These are phyloP conservation scores for Acanthamoeba sp. DNA, from an alignment of 208 protist species.

Conservation along the genomic window DNA sequence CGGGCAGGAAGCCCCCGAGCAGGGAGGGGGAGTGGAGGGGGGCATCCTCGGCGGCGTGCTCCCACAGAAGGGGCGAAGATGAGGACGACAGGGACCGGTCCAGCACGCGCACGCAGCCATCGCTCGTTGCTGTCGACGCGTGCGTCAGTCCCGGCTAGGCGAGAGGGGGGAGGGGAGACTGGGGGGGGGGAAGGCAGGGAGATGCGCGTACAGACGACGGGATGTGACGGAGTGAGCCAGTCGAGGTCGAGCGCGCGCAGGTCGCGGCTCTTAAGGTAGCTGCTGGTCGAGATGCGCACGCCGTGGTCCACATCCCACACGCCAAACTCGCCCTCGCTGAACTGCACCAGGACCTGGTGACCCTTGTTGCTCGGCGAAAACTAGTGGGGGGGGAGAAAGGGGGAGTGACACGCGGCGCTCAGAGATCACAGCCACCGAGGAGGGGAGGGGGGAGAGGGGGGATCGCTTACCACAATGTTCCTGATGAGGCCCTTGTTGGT, in stretches of 20 bases:
- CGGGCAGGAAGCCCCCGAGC: neutral
- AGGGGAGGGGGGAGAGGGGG: neutral
- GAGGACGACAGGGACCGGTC: conserved; percentile 36
- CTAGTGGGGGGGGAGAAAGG: too few relatives aligned
- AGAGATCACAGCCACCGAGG: too few relatives aligned
- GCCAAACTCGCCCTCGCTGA: conserved; percentile 68
- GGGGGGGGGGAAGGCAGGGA: neutral
- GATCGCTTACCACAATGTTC: neutral
- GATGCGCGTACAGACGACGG: conserved; percentile 37
- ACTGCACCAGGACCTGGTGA: conserved; percentile 50
- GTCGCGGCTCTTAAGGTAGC: conserved; percentile 63
- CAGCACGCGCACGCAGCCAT: conserved; percentile 57
- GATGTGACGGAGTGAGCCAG: conserved; percentile 37
- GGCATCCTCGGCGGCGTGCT: neutral
- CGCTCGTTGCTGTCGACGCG: neutral
- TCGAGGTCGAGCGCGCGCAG: conserved; percentile 59
- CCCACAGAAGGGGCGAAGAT: neutral
- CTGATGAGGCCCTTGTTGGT: conserved; percentile 53
- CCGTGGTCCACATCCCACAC: conserved; percentile 72
- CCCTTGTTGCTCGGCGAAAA: conserved; percentile 22
- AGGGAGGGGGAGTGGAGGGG: conserved; percentile 15
- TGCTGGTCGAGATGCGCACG: conserved; percentile 49
- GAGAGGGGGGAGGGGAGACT: neutral
- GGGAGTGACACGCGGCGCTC: too few relatives aligned
- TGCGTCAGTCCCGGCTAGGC: neutral